Conservation (phyloP, 148 eudicot genomes). For the Persicaria maculosa region DNA sequence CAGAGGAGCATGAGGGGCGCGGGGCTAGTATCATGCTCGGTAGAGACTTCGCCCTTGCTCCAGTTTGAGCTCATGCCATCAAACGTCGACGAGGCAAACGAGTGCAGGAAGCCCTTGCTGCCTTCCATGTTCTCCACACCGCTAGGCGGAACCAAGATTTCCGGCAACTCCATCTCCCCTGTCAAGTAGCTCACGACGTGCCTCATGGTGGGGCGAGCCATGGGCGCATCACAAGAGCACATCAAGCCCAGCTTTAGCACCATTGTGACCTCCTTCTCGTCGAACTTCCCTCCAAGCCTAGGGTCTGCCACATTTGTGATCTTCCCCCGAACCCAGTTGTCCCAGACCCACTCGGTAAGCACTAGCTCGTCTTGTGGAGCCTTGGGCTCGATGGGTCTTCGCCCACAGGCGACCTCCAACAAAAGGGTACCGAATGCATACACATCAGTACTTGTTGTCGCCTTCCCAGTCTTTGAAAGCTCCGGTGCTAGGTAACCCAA, state of each 20-base stretch:
- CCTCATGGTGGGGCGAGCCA: slow-evolving; percentile 33
- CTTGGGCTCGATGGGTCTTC: slow-evolving; percentile 32
- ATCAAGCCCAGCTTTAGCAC: slow-evolving; percentile 35
- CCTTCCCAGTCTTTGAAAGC: slow-evolving; percentile 35
- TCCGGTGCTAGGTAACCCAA: slow-evolving; percentile 59
- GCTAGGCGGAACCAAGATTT: slow-evolving; percentile 4
- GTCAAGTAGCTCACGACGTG: slow-evolving; percentile 20
- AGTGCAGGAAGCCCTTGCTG: slow-evolving; percentile 2
- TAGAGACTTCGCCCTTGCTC: not conserved
- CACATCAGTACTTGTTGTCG: slow-evolving; percentile 45
- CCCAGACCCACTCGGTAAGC: slow-evolving; percentile 28
- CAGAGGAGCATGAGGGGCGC: not conserved
- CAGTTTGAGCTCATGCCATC: slow-evolving; percentile 6
- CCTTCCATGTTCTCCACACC: slow-evolving; percentile 10
- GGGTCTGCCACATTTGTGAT: slow-evolving; percentile 26
- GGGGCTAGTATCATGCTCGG: not conserved
- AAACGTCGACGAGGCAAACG: not conserved
- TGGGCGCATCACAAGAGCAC: slow-evolving; percentile 24
- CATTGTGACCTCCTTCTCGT: slow-evolving; percentile 19
- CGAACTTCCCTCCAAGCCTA: slow-evolving; percentile 23
- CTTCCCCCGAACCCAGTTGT: slow-evolving; percentile 18
- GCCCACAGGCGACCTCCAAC: slow-evolving; percentile 40
- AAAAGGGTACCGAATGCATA: slow-evolving; percentile 39
- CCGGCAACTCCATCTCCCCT: slow-evolving; percentile 11
- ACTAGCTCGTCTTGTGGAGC: slow-evolving; percentile 25